phyloP scores from a whole-genome alignment of 768 basidiomycete species.

The Polyporus arcularius region DNA sequence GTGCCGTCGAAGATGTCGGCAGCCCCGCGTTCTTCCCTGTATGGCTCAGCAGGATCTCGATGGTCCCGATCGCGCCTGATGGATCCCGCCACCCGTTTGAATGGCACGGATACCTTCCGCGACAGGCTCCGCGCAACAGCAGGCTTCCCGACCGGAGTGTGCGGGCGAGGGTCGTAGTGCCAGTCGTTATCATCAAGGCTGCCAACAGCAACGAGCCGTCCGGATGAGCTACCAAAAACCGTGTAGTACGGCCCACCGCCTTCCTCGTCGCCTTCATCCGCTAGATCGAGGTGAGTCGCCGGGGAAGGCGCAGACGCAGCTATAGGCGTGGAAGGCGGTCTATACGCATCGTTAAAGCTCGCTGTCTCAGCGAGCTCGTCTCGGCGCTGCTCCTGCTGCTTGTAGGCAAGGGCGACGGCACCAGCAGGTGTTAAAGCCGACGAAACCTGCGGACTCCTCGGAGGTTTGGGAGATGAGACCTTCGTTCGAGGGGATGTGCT shows the following conservation, averaged over 20 bases:
- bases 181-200: constrained; percentile 42
- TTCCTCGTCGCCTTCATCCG: constrained; percentile 24
- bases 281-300: constrained; percentile 1
- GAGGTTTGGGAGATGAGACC: background rate
- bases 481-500: constrained; percentile 4
- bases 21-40: constrained; percentile 17
- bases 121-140: constrained; percentile 27
- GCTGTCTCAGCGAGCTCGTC: constrained; percentile 32
- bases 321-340: background rate
- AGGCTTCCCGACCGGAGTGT: background rate
- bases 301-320: constrained; percentile 6
- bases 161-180: constrained; percentile 15
- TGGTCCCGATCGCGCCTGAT: constrained; percentile 18
- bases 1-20: constrained; percentile 14
- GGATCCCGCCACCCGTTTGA: constrained; percentile 26
- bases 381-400: constrained; percentile 40
- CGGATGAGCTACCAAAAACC: constrained; percentile 51
- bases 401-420: constrained; percentile 49
- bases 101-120: constrained; percentile 39
- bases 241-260: constrained; percentile 53
- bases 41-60: constrained; percentile 2
- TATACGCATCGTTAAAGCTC: constrained; percentile 28
- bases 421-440: constrained; percentile 45
- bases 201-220: constrained; percentile 45
- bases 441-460: background rate